A percentile compares a stretch with the other conserved stretches of the same genome.
Evolutionary conservation across 805 yeast species (phyloP).

Genomic region (Saccharomycopsis guyanensis): DNA sequence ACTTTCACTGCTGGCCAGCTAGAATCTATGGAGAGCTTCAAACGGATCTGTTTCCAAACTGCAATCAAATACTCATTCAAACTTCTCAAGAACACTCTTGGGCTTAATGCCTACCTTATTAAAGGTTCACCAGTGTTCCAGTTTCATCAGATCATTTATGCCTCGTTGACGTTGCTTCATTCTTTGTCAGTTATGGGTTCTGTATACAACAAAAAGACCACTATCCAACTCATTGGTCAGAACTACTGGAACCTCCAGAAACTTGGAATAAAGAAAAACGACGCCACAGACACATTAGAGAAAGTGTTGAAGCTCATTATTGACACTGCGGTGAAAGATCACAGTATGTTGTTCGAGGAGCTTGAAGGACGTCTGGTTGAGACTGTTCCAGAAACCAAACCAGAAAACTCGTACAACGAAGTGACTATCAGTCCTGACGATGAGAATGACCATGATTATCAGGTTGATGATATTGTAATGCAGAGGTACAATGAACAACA

Average conservation of each 20-base stretch:
- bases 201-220: constrained; percentile 31
- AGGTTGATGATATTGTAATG: constrained; percentile 5
- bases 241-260: constrained; percentile 53
- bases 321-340: constrained; percentile 32
- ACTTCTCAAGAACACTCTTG: constrained; percentile 36
- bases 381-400: too few species aligned
- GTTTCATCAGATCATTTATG: constrained; percentile 45
- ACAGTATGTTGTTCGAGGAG: constrained; percentile 7
- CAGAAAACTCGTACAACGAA: constrained; percentile 1
- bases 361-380: too few species aligned
- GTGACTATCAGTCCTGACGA: constrained; percentile 5
- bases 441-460: constrained; percentile 6
- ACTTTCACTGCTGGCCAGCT: constrained; percentile 24
- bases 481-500: neutral
- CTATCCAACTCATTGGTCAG: constrained; percentile 41
- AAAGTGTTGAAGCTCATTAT: constrained; percentile 44
- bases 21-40: constrained; percentile 24
- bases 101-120: constrained; percentile 38
- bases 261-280: constrained; percentile 48
- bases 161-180: constrained; percentile 46
- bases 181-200: constrained; percentile 31
- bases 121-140: constrained; percentile 50
- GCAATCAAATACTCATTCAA: constrained; percentile 40
- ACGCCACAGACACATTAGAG: constrained; percentile 54
- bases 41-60: constrained; percentile 31